Evolutionary conservation across 139 green algal genomes (phyloP), one percentile per base, ranked within the genome.

Genomic region (Nannochloris sp.): DNA sequence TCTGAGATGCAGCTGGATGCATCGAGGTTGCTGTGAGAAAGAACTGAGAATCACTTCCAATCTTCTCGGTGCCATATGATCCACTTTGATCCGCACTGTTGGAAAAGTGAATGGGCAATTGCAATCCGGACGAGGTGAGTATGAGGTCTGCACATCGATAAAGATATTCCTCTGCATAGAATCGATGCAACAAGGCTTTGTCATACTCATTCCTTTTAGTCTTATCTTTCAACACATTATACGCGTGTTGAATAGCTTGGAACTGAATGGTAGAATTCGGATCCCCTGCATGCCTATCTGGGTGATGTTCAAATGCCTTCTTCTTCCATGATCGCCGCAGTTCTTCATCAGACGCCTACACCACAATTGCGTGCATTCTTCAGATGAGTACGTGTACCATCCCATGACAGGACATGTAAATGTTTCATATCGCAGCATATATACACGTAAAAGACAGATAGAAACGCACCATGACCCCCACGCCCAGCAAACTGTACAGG

Each of bases 251-350:
- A 12, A 76, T 49, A 6, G 37, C 44, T 15, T 57, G 61, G 19
- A 75, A 75, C 18, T 21, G 34, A 24, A 46, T 31, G 3, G 25
- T 61, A 5, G 50, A 29, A 1, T 29, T n/a, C 5, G 50, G 50
- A 64, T 64, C 36, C 34, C 37, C 57, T 10, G 24, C 14, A n/a
- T 24, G 25, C 62, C 88, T 89, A 73, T 94, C 87, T 5, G 87
- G 87, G 63, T 94, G 87, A 18, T 71, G 61, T 61, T 80, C 73
- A 5, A 94, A 74, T 37, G 84, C 86, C 24, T 89, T 75, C 60
- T 87, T 87, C 31, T 85, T 71, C 44, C 86, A 88, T 18, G 85
- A 82, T 55, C 85, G 82, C 75, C 85, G 86, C 19, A 94, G 73
- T 31, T 94, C 84, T 5, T 88, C 75, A 0, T 57, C 60, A 0